Base-by-base conservation (phyloP, 257 asterid genomes). In the Solanum pennellii region DNA sequence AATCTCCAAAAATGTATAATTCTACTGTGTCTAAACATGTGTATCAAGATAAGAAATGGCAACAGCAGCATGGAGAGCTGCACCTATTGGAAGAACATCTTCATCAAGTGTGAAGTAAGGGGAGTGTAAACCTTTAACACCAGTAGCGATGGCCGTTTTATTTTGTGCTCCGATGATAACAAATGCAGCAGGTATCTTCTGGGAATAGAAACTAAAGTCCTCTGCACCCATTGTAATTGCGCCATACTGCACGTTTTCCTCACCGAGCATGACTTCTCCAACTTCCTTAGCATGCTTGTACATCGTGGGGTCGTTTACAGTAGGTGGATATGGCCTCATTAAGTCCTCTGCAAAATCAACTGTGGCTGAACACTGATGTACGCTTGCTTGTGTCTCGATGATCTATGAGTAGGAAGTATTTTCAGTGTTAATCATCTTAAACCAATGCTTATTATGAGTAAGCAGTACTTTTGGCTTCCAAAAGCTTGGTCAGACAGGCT, bases 11-110 rank as follows among this genome's bases (percentile, higher is more conserved):
- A 44, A 77, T 6, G 37, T 20, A 15, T 42, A 79, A 31, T 52
- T 65, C 88, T 89, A 87, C 66, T 60, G 25, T 66, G 27, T 52
- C 76, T 90, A 84, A 35, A 86, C 87, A 86, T 89, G 88, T 56
- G 77, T 83, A 74, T 94, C 93, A 91, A 94, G 88, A 92, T 92
- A 95, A 31, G 95, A 37, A 35, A 93, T 59, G 2, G 98, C 98
- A 16, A 96, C 97, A 23, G 99, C 94, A 83, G 99, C 98, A 88
- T 93, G 98, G 33, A 96, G 91, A 33, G 98, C 95, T 41, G 99
- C 98, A 56, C 98, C 99, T 1, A 95, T 82, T 1, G 98, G 92
- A 77, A 96, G 97, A 83, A 86, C 98, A 75, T 83, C 91, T 86
- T 96, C 99, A 68, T 92, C 98, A 4, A 95, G 86, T 29, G 88